Evolutionary conservation across 306 rosid species (phyloP), one percentile per base, ranked within the genome.

Genomic region (Neltuma alba): DNA sequence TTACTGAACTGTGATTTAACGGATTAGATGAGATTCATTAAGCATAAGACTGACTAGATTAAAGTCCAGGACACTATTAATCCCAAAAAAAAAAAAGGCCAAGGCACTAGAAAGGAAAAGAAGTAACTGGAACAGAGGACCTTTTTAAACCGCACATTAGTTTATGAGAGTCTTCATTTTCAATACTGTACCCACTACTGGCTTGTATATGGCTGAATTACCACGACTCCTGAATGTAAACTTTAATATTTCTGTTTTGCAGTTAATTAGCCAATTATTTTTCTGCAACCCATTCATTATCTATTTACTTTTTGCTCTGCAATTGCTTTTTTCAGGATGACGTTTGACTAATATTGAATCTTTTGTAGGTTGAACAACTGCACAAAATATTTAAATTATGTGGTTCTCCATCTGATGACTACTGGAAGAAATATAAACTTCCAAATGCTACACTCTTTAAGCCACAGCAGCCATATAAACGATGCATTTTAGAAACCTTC

Each of bases 361-460:
- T 83, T 13, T 83, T 13, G 69, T 71, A 93, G 98, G 97, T 91
- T 79, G 98, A 93, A 78, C 98, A 93, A 83, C 90, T 93, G 75
- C 98, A 93, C 83, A 93, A 88, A 86, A 93, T 93, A 87, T 93
- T 93, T 78, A 93, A 93, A 80, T 80, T 93, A 82, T 93, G 98
- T 86, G 98, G 98, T 68, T 91, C 98, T 74, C 98, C 98, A 58
- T 81, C 92, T 31, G 98, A 90, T 60, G 97, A 87, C 47, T 94
- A 92, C 82, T 94, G 98, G 98, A 92, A 86, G 89, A 94, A 92
- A 79, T 86, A 92, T 75, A 92, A 76, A 83, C 79, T 94, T 91
- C 96, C 96, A 76, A 94, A 94, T 87, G 92, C 97, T 45, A 92
- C 94, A 57, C 98, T 94, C 72, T 94, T 90, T 83, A 94, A 90